Evolutionary conservation across 73 alveolate genomes (phyloP).

Genomic region (Paraurostyla sp.): DNA sequence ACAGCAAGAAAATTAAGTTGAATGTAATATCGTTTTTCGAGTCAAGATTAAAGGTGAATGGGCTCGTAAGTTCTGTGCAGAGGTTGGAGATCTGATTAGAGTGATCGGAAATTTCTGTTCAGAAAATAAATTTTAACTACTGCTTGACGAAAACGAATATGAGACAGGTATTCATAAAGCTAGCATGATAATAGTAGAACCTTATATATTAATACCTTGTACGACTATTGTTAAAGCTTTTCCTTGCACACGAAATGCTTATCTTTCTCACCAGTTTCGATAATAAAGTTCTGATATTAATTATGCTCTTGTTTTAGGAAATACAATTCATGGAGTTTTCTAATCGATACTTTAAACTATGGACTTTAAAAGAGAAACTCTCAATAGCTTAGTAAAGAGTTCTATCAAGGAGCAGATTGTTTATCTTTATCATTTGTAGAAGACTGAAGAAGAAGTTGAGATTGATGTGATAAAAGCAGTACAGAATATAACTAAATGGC

Average conservation of each 20-base stretch:
- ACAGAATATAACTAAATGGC: conserved; percentile 58
- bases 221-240: conserved; percentile 63
- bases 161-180: conserved; percentile 1
- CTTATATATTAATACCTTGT: conserved; percentile 51
- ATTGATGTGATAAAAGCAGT: conserved; percentile 32
- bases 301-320: conserved; percentile 71
- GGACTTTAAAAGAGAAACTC: conserved; percentile 30
- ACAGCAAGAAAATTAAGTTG: background rate
- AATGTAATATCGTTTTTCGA: conserved; percentile 39
- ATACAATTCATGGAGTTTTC: conserved; percentile 65
- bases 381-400: background rate
- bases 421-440: conserved; percentile 11
- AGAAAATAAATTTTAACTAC: conserved; percentile 12
- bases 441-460: conserved; percentile 44
- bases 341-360: conserved; percentile 30
- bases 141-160: conserved; percentile 50
- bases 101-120: conserved; percentile 67
- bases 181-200: conserved; percentile 56
- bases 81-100: conserved; percentile 44
- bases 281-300: conserved; percentile 27
- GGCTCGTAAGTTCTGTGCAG: conserved; percentile 5
- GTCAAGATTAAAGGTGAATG: conserved; percentile 41
- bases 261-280: conserved; percentile 7
- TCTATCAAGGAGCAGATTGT: conserved; percentile 42
- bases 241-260: conserved; percentile 68